A percentile compares a stretch with the other conserved stretches of the same genome.
These are phyloP conservation scores for Diphasiastrum complanatum DNA, from an alignment of 83 land plant genomes.

Conservation along the genomic window DNA sequence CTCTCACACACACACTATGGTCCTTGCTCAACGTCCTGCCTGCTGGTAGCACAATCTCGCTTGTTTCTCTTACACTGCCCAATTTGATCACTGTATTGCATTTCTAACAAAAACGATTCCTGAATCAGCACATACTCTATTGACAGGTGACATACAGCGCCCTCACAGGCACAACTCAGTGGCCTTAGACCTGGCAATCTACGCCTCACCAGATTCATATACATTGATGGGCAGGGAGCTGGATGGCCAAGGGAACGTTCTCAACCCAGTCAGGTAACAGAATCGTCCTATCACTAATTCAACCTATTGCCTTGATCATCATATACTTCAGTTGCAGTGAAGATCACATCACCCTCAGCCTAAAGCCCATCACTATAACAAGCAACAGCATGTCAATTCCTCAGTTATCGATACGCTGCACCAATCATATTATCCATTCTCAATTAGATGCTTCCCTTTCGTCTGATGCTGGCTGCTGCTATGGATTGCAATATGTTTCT, in stretches of 20 bases:
- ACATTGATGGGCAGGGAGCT: slow-evolving; percentile 22
- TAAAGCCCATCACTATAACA: too few species aligned
- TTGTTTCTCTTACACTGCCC: too few species aligned
- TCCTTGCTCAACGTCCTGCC: slow-evolving; percentile 22
- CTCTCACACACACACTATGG: slow-evolving; percentile 18
- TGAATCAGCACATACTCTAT: background rate
- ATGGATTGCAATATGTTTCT: too few species aligned
- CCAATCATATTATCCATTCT: too few species aligned
- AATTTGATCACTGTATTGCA: background rate
- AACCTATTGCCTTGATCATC: background rate
- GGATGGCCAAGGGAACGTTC: slow-evolving; percentile 16
- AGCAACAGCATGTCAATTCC: too few species aligned
- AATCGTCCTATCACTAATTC: background rate
- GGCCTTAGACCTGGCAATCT: slow-evolving; percentile 19
- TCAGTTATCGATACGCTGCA: too few species aligned
- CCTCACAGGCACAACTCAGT: slow-evolving; percentile 20
- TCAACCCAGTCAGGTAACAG: slow-evolving; percentile 15
- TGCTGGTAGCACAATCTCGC: too few species aligned
- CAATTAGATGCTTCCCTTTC: too few species aligned
- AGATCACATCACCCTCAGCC: too few species aligned
- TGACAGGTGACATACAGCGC: slow-evolving; percentile 13
- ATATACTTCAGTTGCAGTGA: too few species aligned
- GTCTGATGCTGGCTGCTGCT: too few species aligned
- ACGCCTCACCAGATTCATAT: slow-evolving; percentile 18
- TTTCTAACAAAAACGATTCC: background rate